phyloP scores from a whole-genome alignment of 169 alveolate genomes.

The Plasmodium gonderi region DNA sequence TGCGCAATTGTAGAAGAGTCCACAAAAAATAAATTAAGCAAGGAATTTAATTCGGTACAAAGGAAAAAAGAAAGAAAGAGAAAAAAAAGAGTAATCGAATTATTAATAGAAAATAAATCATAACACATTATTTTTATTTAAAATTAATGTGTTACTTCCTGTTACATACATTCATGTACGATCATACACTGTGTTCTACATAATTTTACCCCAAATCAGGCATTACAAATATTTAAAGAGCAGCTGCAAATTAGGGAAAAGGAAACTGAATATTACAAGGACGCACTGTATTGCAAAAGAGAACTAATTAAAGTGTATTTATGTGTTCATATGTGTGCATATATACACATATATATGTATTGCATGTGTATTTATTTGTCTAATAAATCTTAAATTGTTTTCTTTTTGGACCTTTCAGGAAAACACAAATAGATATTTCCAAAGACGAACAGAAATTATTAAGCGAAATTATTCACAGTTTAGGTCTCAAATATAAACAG shows the following conservation, averaged over 20 bases:
- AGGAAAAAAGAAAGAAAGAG: background rate
- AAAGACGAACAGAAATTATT: slow-evolving; percentile 71
- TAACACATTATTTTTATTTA: background rate
- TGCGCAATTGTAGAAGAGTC: slow-evolving; percentile 39
- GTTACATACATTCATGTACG: background rate
- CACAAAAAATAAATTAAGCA: slow-evolving; percentile 71
- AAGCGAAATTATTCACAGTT: slow-evolving; percentile 55
- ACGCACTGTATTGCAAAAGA: slow-evolving; percentile 39
- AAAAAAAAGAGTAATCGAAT: background rate
- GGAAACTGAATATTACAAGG: slow-evolving; percentile 74
- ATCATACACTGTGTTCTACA: background rate
- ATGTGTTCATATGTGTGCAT: background rate
- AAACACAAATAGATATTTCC: slow-evolving; percentile 47
- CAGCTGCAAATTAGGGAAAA: slow-evolving; percentile 73
- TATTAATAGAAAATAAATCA: background rate
- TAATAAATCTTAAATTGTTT: background rate
- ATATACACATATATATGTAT: background rate
- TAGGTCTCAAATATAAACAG: slow-evolving; percentile 71
- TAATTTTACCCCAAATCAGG: slow-evolving; percentile 22
- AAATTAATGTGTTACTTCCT: background rate
- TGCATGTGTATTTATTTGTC: background rate
- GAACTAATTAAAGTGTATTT: slow-evolving; percentile 1
- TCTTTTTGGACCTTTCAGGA: slow-evolving; percentile 35
- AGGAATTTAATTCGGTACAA: slow-evolving; percentile 68
- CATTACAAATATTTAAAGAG: slow-evolving; percentile 67